phyloP scores from a whole-genome alignment of 2,329 filamentous ascomycete genomes.

The Fusarium staphyleae region DNA sequence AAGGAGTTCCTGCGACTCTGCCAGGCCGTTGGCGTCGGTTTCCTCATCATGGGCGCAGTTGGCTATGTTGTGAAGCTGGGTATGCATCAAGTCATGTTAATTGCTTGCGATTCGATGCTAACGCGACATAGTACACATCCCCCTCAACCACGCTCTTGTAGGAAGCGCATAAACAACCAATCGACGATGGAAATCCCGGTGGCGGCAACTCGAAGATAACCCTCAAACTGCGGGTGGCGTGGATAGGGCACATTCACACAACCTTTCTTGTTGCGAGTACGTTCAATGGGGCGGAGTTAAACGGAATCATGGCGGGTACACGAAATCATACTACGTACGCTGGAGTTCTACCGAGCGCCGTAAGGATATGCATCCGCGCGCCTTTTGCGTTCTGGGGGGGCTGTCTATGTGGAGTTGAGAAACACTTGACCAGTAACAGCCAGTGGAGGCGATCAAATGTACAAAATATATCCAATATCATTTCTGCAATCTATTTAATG shows the following conservation, averaged over 20 bases:
- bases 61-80: conserved; percentile 75
- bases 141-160: conserved; percentile 74
- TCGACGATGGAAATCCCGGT: conserved; percentile 20
- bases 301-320: conserved; percentile 39
- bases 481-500: conserved; percentile 28
- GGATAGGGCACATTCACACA: conserved; percentile 28
- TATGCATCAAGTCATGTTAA: conserved; percentile 46
- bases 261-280: conserved; percentile 36
- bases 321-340: conserved; percentile 35
- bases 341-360: conserved; percentile 30
- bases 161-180: conserved; percentile 62
- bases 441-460: conserved; percentile 31
- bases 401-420: conserved; percentile 13
- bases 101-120: conserved; percentile 3
- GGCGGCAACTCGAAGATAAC: conserved; percentile 28
- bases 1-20: conserved; percentile 55
- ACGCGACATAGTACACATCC: conserved; percentile 66
- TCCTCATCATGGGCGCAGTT: conserved; percentile 74
- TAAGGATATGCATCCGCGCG: conserved; percentile 21
- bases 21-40: conserved; percentile 72
- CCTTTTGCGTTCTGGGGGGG: conserved; percentile 16
- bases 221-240: conserved; percentile 17
- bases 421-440: conserved; percentile 11
- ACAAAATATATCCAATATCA: conserved; percentile 38
- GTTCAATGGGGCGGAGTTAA: conserved; percentile 40